A percentile compares a stretch with the other conserved stretches of the same genome.
Evolutionary conservation across 2,329 filamentous ascomycete genomes (phyloP).

Genomic region (Sporothrix euskadiensis): DNA sequence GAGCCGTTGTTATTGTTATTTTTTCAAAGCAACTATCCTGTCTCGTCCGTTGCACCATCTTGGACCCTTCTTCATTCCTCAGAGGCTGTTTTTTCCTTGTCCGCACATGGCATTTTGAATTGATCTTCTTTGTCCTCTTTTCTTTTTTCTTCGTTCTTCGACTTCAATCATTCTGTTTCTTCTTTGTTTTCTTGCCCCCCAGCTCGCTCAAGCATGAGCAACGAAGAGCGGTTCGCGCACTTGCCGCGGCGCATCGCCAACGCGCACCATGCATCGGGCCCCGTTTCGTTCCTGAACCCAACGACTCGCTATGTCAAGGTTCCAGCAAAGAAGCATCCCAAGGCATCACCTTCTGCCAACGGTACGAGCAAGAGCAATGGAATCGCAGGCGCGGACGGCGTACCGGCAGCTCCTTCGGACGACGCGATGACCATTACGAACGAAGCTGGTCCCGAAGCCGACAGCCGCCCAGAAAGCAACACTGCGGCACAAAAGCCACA

Average conservation of each 20-base stretch:
- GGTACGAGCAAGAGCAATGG: neutral
- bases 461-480: neutral
- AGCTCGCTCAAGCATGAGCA: slow-evolving; percentile 1
- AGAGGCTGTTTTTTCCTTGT: neutral
- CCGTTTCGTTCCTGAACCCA: slow-evolving; percentile 32
- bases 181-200: neutral
- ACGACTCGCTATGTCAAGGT: slow-evolving; percentile 33
- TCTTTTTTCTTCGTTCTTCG: neutral
- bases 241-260: slow-evolving; percentile 27
- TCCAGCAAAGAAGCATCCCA: neutral
- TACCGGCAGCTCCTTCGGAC: neutral
- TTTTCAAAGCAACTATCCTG: neutral
- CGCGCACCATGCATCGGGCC: neutral
- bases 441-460: neutral
- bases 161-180: neutral
- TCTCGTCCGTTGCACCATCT: neutral
- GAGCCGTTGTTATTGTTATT: neutral
- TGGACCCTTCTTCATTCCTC: neutral
- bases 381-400: neutral
- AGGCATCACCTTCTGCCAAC: neutral
- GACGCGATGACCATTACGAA: slow-evolving; percentile 15
- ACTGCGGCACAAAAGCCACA: neutral
- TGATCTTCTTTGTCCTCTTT: neutral
- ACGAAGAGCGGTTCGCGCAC: slow-evolving; percentile 1
- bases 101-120: neutral